Evolutionary conservation across 352 stramenopile species (phyloP), one percentile per base, ranked within the genome.

Genomic region (Phytophthora sp.): DNA sequence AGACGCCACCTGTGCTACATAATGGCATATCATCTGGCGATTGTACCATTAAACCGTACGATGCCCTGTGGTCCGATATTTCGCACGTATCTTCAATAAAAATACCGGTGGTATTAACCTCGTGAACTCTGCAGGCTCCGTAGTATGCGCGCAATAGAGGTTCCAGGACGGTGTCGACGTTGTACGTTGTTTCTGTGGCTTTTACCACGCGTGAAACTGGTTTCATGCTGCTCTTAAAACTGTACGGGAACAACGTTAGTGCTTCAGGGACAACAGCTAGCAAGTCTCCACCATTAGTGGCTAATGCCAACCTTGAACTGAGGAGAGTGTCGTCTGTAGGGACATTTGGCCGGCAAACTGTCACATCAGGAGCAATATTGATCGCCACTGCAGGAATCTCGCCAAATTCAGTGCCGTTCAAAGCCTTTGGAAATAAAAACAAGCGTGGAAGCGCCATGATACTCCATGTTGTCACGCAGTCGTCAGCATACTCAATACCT

Each of bases 11-110:
- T 3, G 56, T 54, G 5, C 35, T 53, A 30, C 56, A 65, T 27
- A 65, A 23, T 8, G 46, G n/a, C n/a, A 65, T 34, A 15, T 58
- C 56, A 1, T 65, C 56, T 0, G 56, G 56, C 9, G 15, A 35
- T n/a, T 66, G 57, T 0, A 66, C 3, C 46, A 66, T 38, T 11
- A 66, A 46, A 4, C 48, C 57, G 24, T 66, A 66, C 28, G 35
- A 34, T 21, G 49, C 21, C 38, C 57, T 59, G n/a, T 59, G 48
- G 2, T 0, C 2, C 4, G 23, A 5, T 0, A 52, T 3, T 11
- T 32, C 15, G 10, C 34, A 41, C 6, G 17, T n/a, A 1, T 12
- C 15, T n/a, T 41, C 34, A n/a, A 41, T 41, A n/a, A 21, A 41
- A 15, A 39, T n/a, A 9, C 31, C 34, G 10, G 34, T 41, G 5